A percentile compares a stretch with the other conserved stretches of the same genome.
Evolutionary conservation across 352 stramenopile genomes (phyloP).

Genomic region (Thraustochytrium sp.): DNA sequence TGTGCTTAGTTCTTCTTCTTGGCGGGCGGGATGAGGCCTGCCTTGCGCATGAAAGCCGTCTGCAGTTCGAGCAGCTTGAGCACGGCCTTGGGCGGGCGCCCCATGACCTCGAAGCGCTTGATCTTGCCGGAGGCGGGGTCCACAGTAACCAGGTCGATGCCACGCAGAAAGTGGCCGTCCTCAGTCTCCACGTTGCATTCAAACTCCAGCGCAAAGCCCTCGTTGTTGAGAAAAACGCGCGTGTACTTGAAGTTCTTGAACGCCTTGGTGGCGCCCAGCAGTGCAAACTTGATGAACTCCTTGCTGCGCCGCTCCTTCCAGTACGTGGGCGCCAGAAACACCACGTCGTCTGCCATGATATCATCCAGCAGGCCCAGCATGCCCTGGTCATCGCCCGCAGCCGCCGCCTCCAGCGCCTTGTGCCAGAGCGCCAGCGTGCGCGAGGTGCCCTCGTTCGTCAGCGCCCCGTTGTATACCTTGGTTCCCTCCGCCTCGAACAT

Average conservation of each 20-base stretch:
- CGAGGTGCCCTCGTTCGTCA: neutral
- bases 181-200: conserved; percentile 16
- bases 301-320: conserved; percentile 29
- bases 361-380: conserved; percentile 41
- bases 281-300: conserved; percentile 38
- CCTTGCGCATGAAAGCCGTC: conserved; percentile 38
- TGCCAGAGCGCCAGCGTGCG: conserved; percentile 36
- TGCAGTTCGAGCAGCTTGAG: conserved; percentile 41
- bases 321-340: conserved; percentile 43
- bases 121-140: conserved; percentile 10
- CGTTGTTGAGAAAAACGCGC: conserved; percentile 15
- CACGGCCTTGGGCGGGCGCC: conserved; percentile 32
- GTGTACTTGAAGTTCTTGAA: conserved; percentile 47
- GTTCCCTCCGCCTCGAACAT: conserved; percentile 14
- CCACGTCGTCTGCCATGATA: conserved; percentile 25
- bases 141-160: conserved; percentile 36
- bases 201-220: conserved; percentile 42
- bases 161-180: conserved; percentile 18
- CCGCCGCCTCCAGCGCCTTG: neutral
- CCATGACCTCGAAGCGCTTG: conserved; percentile 30
- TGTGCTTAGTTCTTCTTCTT: conserved; percentile 21
- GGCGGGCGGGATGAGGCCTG: neutral
- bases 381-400: neutral
- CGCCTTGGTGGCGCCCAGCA: conserved; percentile 41
- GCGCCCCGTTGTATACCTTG: neutral